Percentiles rank a stretch among this genome's conserved stretches.
Evolutionary conservation across 768 basidiomycete species (phyloP).

Genomic region (Xerocomus spinulosus): DNA sequence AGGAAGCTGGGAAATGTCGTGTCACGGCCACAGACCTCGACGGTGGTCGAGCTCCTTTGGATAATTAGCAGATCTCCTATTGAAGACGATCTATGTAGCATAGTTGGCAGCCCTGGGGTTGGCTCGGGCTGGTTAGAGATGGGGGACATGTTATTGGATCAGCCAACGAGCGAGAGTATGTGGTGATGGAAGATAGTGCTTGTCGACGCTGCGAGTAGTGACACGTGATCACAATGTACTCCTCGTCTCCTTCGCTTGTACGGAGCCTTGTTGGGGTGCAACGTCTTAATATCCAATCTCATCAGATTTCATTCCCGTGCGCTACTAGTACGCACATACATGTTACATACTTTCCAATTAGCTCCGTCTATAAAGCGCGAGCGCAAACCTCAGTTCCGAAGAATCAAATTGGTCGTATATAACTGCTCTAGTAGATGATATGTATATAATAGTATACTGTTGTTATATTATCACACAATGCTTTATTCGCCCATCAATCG

Average conservation of each 20-base stretch:
- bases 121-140: background rate
- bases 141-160: conserved; percentile 8
- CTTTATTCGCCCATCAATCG: conserved; percentile 4
- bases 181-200: no score
- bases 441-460: background rate
- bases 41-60: conserved; percentile 51
- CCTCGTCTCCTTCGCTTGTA: no score
- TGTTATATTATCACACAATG: conserved; percentile 1
- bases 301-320: background rate
- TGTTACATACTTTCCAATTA: background rate
- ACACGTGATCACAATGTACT: background rate
- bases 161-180: background rate
- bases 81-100: conserved; percentile 9
- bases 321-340: background rate
- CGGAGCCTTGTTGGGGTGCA: no score
- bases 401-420: background rate
- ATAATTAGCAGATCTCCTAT: conserved; percentile 27
- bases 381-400: background rate
- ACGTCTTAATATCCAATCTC: background rate
- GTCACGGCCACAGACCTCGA: conserved; percentile 67
- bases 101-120: background rate
- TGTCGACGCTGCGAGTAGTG: no score
- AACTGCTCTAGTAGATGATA: no score
- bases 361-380: no score
- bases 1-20: conserved; percentile 39